A percentile compares a stretch with the other conserved stretches of the same genome.
Evolutionary conservation across 108 stramenopile genomes (phyloP).

Genomic region (Nitzschia sp.): DNA sequence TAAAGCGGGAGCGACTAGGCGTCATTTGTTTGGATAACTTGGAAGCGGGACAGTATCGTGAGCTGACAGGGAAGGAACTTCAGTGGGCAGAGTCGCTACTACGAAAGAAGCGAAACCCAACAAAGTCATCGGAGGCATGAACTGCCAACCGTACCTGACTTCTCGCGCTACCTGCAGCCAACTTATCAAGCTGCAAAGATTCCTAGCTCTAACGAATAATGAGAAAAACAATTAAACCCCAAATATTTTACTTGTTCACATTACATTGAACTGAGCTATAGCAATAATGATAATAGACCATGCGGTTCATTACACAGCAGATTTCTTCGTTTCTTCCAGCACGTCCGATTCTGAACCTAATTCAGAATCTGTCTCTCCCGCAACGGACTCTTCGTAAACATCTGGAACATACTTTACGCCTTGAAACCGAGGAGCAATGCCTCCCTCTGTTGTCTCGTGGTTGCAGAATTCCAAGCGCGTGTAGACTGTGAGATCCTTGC

Average conservation of each 20-base stretch:
- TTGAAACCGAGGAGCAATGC: conserved; percentile 31
- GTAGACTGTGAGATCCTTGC: conserved; percentile 38
- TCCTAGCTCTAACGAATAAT: too few relatives aligned
- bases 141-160: too few relatives aligned
- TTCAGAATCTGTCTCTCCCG: conserved; percentile 33
- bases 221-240: too few relatives aligned
- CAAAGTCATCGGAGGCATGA: too few relatives aligned
- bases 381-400: background rate
- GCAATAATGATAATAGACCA: too few relatives aligned
- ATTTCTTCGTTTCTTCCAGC: too few relatives aligned
- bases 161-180: too few relatives aligned
- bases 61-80: conserved; percentile 56
- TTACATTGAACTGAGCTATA: too few relatives aligned
- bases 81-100: conserved; percentile 55
- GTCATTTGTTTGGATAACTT: conserved; percentile 56
- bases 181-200: too few relatives aligned
- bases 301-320: too few relatives aligned
- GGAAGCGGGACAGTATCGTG: conserved; percentile 54
- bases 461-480: conserved; percentile 51
- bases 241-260: too few relatives aligned
- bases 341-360: conserved; percentile 22
- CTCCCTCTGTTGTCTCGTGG: conserved; percentile 29
- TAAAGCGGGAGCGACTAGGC: conserved; percentile 71
- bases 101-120: background rate
- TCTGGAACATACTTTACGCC: background rate